Conservation (phyloP, 2,329 filamentous ascomycete genomes). For the Pseudohalonectria lignicola region DNA sequence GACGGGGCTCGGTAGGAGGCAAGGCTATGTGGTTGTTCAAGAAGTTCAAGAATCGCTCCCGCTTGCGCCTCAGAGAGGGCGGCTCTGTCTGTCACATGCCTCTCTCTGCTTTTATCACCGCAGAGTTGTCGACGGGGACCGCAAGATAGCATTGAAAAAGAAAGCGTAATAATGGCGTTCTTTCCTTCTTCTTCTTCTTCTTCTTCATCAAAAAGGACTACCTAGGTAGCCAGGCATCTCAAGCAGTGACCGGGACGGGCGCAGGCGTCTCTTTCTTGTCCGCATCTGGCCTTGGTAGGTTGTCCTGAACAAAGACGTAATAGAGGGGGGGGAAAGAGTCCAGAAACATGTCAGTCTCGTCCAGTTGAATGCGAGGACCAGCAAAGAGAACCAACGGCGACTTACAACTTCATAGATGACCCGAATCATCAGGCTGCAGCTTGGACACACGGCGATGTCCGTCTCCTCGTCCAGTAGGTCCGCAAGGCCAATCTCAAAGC, state of each 20-base stretch:
- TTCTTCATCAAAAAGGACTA: no score
- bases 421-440: conserved; percentile 91
- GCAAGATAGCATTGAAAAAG: no score
- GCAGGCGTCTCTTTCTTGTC: conserved; percentile 19
- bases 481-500: conserved; percentile 79
- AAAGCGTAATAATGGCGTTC: no score
- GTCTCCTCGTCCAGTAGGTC: conserved; percentile 75
- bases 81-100: no score
- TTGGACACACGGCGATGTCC: conserved; percentile 94
- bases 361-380: neutral
- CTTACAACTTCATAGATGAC: conserved; percentile 84
- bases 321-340: neutral
- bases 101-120: no score
- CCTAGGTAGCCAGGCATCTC: no score
- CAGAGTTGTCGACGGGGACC: no score
- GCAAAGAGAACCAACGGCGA: neutral
- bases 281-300: conserved; percentile 8
- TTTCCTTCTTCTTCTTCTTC: no score
- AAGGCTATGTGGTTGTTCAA: no score
- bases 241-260: conserved; percentile 29
- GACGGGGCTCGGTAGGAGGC: no score
- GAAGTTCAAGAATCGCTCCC: no score
- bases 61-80: no score
- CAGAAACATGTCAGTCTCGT: neutral
- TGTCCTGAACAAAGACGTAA: neutral